Evolutionary conservation across 768 basidiomycete species (phyloP).

Genomic region (Chiua virens): DNA sequence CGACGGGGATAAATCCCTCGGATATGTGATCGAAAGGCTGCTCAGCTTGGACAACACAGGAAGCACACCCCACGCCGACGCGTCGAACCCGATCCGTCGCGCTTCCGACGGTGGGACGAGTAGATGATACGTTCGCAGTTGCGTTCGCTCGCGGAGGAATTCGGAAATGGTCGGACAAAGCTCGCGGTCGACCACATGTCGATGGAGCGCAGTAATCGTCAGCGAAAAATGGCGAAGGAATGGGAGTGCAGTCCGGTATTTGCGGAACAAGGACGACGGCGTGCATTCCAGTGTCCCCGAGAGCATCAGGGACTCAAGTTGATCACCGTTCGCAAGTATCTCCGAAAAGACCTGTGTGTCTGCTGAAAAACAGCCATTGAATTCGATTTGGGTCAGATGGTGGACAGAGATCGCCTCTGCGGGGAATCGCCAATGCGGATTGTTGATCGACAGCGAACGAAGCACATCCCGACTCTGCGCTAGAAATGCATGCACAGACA

Average conservation of each 20-base stretch:
- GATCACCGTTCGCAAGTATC: constrained; percentile 58
- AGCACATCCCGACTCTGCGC: constrained; percentile 52
- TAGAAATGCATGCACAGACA: constrained; percentile 47
- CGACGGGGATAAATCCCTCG: constrained; percentile 59
- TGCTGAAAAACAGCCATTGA: constrained; percentile 54
- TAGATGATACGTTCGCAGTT: constrained; percentile 54
- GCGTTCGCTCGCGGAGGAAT: constrained; percentile 56
- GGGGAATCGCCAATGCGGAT: constrained; percentile 58
- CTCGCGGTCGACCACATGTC: constrained; percentile 53
- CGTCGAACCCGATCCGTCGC: constrained; percentile 62
- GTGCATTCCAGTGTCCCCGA: constrained; percentile 53
- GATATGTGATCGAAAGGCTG: constrained; percentile 61
- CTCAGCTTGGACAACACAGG: constrained; percentile 53
- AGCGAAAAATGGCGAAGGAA: constrained; percentile 68
- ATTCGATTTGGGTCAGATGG: constrained; percentile 63
- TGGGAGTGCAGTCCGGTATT: constrained; percentile 45
- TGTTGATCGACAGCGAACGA: constrained; percentile 55
- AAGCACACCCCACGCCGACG: constrained; percentile 69
- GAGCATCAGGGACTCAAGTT: constrained; percentile 61
- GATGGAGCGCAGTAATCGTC: constrained; percentile 42
- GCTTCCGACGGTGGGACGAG: constrained; percentile 45
- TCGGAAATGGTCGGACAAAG: constrained; percentile 69
- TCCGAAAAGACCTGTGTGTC: constrained; percentile 55
- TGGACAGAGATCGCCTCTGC: constrained; percentile 52
- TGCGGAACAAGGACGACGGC: constrained; percentile 51